Evolutionary conservation across 257 asterid species (phyloP).

Genomic region (Capsicum rhomboideum): DNA sequence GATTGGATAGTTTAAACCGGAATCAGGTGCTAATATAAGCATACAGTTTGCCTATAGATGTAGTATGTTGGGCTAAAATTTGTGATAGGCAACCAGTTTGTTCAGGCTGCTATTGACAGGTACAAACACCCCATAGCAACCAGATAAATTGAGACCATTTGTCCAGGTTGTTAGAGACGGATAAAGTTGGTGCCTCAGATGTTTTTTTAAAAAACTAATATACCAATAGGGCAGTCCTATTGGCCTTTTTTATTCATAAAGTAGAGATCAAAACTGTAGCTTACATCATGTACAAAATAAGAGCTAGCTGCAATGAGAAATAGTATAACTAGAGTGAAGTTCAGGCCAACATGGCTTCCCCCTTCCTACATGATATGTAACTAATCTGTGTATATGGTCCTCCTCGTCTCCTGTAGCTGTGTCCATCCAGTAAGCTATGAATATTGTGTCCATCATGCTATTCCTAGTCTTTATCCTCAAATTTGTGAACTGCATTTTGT

Average conservation of each 20-base stretch:
- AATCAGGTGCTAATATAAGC: not conserved
- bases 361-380: not conserved
- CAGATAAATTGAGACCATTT: not conserved
- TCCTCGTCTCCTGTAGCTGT: too few relatives aligned
- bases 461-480: too few relatives aligned
- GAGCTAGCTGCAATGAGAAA: not conserved
- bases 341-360: not conserved
- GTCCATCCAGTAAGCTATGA: too few relatives aligned
- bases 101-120: not conserved
- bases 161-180: not conserved
- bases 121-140: not conserved
- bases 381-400: too few relatives aligned
- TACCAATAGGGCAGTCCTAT: not conserved
- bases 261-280: not conserved
- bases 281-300: not conserved
- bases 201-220: not conserved
- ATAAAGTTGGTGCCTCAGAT: not conserved
- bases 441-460: too few relatives aligned
- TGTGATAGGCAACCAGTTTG: not conserved
- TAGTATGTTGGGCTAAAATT: not conserved
- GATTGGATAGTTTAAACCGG: not conserved
- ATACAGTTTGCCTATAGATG: not conserved
- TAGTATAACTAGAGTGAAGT: not conserved
- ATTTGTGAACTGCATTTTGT: too few relatives aligned
- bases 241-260: too few relatives aligned